Evolutionary conservation across 257 asterid species (phyloP).

Genomic region (Parsonsia alboflavescens): DNA sequence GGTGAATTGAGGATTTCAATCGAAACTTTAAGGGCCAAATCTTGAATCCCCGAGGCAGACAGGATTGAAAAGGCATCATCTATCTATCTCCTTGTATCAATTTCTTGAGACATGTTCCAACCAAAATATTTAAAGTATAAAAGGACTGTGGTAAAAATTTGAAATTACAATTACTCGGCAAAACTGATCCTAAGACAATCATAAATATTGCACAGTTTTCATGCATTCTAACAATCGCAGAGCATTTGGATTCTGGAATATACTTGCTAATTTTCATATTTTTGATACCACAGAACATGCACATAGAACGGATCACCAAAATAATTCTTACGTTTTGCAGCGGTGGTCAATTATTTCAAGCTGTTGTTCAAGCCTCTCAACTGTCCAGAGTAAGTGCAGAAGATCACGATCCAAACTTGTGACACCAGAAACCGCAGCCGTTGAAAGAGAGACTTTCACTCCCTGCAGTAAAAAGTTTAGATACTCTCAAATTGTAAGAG

Average conservation of each 20-base stretch:
- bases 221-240: neutral
- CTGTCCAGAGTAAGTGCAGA: slow-evolving; percentile 68
- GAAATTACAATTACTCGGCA: neutral
- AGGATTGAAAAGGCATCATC: neutral
- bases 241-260: neutral
- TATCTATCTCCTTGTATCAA: neutral
- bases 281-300: neutral
- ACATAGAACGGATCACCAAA: neutral
- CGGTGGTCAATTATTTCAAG: slow-evolving; percentile 63
- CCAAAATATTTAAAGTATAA: neutral
- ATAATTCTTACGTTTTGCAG: slow-evolving; percentile 41
- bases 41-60: neutral
- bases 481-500: neutral
- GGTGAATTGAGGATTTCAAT: neutral
- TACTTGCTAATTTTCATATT: neutral
- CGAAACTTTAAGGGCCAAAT: neutral
- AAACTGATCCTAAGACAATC: neutral
- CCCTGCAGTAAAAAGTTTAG: slow-evolving; percentile 41
- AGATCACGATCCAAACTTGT: slow-evolving; percentile 51
- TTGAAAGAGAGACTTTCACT: slow-evolving; percentile 64
- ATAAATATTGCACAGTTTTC: neutral
- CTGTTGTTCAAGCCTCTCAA: slow-evolving; percentile 68
- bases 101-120: neutral
- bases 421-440: slow-evolving; percentile 45
- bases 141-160: neutral